Conservation (phyloP, 192 early-diverging fungal genomes). For the Obelidium mucronatum region DNA sequence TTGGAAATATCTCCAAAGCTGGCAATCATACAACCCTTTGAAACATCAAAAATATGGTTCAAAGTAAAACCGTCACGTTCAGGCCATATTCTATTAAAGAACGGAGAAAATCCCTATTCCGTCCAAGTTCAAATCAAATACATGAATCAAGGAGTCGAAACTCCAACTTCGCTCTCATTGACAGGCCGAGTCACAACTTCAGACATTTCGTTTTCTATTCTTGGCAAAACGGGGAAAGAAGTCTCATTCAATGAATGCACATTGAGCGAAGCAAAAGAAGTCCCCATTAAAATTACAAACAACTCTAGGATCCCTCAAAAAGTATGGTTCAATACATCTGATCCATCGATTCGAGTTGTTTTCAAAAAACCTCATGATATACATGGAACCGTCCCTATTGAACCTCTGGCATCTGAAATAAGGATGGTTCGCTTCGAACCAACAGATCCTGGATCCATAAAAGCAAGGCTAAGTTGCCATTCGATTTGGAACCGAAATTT, state of each 20-base stretch:
- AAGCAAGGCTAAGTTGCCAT: constrained; percentile 31
- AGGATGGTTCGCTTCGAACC: constrained; percentile 35
- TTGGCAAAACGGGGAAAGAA: constrained; percentile 11
- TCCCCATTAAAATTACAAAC: constrained; percentile 35
- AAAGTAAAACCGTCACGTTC: constrained; percentile 38
- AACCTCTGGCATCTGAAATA: constrained; percentile 6
- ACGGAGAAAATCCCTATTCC: constrained; percentile 27
- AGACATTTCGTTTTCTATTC: constrained; percentile 29
- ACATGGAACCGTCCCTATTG: constrained; percentile 16
- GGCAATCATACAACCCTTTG: constrained; percentile 34
- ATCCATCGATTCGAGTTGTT: constrained; percentile 24
- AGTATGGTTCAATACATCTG: constrained; percentile 11
- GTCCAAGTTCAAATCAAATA: constrained; percentile 25
- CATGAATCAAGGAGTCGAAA: constrained; percentile 38
- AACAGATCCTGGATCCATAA: constrained; percentile 15
- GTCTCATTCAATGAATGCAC: constrained; percentile 28
- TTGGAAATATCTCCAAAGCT: constrained; percentile 36
- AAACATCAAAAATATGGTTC: constrained; percentile 24
- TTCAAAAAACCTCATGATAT: constrained; percentile 4
- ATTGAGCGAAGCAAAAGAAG: constrained; percentile 22
- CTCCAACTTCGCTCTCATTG: constrained; percentile 19
- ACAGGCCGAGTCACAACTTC: constrained; percentile 36
- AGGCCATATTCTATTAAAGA: constrained; percentile 26
- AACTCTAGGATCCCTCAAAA: constrained; percentile 34
- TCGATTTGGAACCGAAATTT: constrained; percentile 38